These are phyloP conservation scores for Helicocarpus griseus DNA, from an alignment of 2,329 filamentous ascomycete species.

Conservation along the genomic window DNA sequence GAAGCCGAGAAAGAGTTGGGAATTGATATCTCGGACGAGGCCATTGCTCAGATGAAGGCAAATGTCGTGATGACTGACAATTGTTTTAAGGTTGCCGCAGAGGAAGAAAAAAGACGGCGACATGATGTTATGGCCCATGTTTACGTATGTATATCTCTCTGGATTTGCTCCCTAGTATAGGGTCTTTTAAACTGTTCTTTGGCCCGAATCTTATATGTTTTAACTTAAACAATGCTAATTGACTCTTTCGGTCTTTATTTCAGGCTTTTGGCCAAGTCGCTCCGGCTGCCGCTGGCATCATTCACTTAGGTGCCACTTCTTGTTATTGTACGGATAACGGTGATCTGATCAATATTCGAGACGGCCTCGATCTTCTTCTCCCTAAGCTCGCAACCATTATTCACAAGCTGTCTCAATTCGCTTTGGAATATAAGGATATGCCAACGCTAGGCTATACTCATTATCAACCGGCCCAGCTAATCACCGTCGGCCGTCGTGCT, in stretches of 20 bases:
- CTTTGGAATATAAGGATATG: conserved; percentile 60
- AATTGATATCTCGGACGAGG: conserved; percentile 54
- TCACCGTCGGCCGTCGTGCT: conserved; percentile 58
- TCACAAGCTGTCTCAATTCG: conserved; percentile 62
- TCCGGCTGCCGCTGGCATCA: conserved; percentile 70
- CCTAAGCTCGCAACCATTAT: conserved; percentile 73
- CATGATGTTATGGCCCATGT: conserved; percentile 61
- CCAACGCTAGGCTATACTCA: conserved; percentile 67
- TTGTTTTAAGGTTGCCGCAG: conserved; percentile 63
- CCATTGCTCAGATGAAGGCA: conserved; percentile 66
- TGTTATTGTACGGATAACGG: conserved; percentile 55
- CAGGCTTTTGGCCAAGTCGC: conserved; percentile 53
- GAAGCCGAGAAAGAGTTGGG: conserved; percentile 75
- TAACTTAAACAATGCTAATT: too few species aligned
- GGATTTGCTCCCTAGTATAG: neutral
- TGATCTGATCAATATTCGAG: conserved; percentile 66
- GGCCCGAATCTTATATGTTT: too few species aligned
- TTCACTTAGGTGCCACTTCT: conserved; percentile 61
- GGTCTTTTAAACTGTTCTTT: too few species aligned
- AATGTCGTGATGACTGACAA: conserved; percentile 66
- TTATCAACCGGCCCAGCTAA: conserved; percentile 41
- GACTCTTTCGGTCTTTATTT: conserved; percentile 4
- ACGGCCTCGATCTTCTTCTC: conserved; percentile 65
- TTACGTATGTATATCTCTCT: conserved; percentile 29
- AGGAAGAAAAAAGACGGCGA: conserved; percentile 64